Base-by-base conservation (phyloP, 2,329 filamentous ascomycete species). In the Plenodomus tracheiphilus region DNA sequence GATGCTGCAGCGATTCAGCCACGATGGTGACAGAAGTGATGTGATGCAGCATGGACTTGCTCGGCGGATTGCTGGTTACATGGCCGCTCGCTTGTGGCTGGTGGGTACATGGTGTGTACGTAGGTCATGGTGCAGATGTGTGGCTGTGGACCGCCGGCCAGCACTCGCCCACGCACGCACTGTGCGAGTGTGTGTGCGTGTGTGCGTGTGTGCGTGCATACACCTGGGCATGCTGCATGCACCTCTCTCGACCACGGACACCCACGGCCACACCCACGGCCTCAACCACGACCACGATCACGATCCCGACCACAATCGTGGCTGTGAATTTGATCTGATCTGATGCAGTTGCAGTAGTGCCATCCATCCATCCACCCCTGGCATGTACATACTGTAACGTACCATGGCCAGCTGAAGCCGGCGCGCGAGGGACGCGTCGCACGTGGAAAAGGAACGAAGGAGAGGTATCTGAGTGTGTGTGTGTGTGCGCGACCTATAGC, bases 51-150 rank as follows among this genome's bases (percentile, higher is more conserved):
- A 51, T 61, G 63, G 58, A 64, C 52, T 57, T 65, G 58, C 56
- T 65, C 61, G 65, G 63, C 49, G 55, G 52, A 44, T 45, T 46
- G 39, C 38, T 47, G 39, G 54, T 64, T 62, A 58, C 62, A 62
- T 64, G 59, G 64, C 61, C 54, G 51, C 53, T 51, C 53, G 53
- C 46, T 54, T 55, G 48, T 38, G 44, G 40, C 44, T 46, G 28
- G 39, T n/a, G 32, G 15, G 13, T 5, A 17, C n/a, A n/a, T n/a
- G n/a, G 32, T 36, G 32, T 7, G 32, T n/a, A 17, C n/a, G 32
- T 20, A 20, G 16, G 51, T 46, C 39, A 45, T 47, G 48, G 43
- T 53, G 41, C 39, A 30, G n/a, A n/a, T n/a, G n/a, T n/a, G n/a
- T n/a, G n/a, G n/a, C n/a, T n/a, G n/a, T n/a, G n/a, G n/a, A n/a